Evolutionary conservation across 2,329 filamentous ascomycete species (phyloP).

Genomic region (Zopfia rhizophila): DNA sequence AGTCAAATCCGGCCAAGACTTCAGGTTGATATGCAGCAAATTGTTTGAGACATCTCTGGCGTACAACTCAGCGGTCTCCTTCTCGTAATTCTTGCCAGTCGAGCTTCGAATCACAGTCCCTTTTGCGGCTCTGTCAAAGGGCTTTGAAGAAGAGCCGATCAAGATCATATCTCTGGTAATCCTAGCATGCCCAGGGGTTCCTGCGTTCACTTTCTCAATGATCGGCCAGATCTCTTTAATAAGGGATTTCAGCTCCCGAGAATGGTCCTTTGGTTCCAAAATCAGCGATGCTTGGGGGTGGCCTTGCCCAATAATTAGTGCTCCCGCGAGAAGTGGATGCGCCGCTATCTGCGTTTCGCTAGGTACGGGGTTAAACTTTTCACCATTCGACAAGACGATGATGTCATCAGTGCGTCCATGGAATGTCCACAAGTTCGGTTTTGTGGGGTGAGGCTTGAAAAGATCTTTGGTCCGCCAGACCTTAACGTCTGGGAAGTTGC

Average conservation of each 20-base stretch:
- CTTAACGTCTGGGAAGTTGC: conserved; percentile 23
- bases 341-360: conserved; percentile 31
- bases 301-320: conserved; percentile 42
- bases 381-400: conserved; percentile 28
- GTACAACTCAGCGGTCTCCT: conserved; percentile 61
- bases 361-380: conserved; percentile 31
- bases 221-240: conserved; percentile 58
- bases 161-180: conserved; percentile 56
- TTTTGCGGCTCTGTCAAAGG: conserved; percentile 59
- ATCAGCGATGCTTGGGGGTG: conserved; percentile 41
- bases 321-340: conserved; percentile 38
- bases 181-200: conserved; percentile 54
- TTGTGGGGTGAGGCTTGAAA: conserved; percentile 23
- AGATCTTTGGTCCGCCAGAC: conserved; percentile 31
- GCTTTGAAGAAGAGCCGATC: conserved; percentile 54
- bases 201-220: conserved; percentile 56
- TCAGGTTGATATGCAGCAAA: conserved; percentile 1
- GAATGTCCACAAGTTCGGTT: conserved; percentile 24
- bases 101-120: conserved; percentile 55
- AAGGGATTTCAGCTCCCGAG: conserved; percentile 31
- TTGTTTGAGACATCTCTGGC: neutral
- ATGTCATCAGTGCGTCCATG: conserved; percentile 28
- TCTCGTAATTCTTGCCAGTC: conserved; percentile 53
- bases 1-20: conserved; percentile 6
- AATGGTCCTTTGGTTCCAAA: conserved; percentile 33